phyloP scores from a whole-genome alignment of 305 asterid species.

The Fraxinus platypoda region DNA sequence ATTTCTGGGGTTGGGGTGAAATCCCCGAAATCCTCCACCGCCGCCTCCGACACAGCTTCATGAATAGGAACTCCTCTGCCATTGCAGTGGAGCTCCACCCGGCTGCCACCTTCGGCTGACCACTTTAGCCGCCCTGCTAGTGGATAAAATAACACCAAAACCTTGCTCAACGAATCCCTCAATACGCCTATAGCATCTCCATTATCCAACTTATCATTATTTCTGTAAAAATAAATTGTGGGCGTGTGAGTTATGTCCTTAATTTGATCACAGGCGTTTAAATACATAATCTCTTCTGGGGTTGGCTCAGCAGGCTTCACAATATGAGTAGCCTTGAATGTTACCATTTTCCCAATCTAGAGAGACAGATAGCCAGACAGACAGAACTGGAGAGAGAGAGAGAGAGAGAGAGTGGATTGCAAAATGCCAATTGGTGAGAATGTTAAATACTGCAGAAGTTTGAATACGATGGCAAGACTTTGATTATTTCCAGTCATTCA shows the following conservation, averaged over 20 bases:
- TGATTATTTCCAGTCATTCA: too few species aligned
- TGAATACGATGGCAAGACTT: too few species aligned
- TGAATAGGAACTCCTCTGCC: conserved; percentile 39
- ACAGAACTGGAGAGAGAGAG: too few species aligned
- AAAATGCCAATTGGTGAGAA: neutral
- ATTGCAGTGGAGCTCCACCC: conserved; percentile 40
- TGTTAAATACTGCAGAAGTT: neutral
- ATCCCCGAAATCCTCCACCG: conserved; percentile 40
- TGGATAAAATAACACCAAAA: conserved; percentile 41
- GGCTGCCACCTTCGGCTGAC: conserved; percentile 31
- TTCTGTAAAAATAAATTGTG: conserved; percentile 2
- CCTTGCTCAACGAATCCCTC: conserved; percentile 36
- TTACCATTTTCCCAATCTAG: too few species aligned
- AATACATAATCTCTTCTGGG: neutral
- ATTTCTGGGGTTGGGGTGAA: conserved; percentile 37
- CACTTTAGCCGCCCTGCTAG: conserved; percentile 44
- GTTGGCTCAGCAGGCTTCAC: too few species aligned
- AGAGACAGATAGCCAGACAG: too few species aligned
- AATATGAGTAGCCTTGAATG: too few species aligned
- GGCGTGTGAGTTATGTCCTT: conserved; percentile 8
- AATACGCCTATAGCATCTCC: neutral
- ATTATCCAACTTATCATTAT: neutral
- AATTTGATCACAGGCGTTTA: neutral
- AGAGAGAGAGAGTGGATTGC: neutral
- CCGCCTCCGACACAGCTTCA: conserved; percentile 38